Conservation (phyloP, 805 yeast species). For the Kuraishia molischiana region DNA sequence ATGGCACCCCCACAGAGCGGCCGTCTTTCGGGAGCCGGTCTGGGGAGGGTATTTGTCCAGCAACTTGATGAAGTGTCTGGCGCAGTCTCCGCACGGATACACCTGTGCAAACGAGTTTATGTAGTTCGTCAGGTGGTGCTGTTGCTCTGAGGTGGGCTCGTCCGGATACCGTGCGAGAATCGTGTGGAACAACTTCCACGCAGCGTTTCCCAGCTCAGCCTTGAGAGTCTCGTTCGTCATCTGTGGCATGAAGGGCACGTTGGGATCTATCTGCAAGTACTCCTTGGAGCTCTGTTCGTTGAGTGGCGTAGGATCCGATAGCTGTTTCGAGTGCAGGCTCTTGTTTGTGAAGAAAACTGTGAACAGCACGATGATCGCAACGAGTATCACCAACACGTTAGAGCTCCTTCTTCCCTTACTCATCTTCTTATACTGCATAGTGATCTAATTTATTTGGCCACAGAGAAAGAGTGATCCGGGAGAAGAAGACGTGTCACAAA, state of each 20-base stretch:
- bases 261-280: neutral
- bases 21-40: conserved; percentile 59
- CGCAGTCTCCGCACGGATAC: conserved; percentile 97
- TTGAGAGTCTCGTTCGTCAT: conserved; percentile 45
- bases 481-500: too few species aligned
- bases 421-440: conserved; percentile 1
- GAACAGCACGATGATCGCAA: conserved; percentile 8
- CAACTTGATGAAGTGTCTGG: conserved; percentile 74
- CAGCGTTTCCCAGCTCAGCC: conserved; percentile 82
- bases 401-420: conserved; percentile 9
- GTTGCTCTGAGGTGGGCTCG: conserved; percentile 55
- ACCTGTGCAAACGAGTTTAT: conserved; percentile 77
- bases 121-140: conserved; percentile 51
- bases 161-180: conserved; percentile 90
- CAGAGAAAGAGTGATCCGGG: too few species aligned
- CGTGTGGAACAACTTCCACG: conserved; percentile 91
- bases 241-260: conserved; percentile 76
- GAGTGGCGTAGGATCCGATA: conserved; percentile 13
- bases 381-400: conserved; percentile 9
- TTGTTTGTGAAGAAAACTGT: conserved; percentile 10
- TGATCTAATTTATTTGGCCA: too few species aligned
- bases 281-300: neutral
- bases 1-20: conserved; percentile 95
- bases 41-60: conserved; percentile 79
- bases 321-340: conserved; percentile 9